These are phyloP conservation scores for Ampelomyces quisqualis DNA, from an alignment of 2,329 filamentous ascomycete genomes.

Conservation along the genomic window DNA sequence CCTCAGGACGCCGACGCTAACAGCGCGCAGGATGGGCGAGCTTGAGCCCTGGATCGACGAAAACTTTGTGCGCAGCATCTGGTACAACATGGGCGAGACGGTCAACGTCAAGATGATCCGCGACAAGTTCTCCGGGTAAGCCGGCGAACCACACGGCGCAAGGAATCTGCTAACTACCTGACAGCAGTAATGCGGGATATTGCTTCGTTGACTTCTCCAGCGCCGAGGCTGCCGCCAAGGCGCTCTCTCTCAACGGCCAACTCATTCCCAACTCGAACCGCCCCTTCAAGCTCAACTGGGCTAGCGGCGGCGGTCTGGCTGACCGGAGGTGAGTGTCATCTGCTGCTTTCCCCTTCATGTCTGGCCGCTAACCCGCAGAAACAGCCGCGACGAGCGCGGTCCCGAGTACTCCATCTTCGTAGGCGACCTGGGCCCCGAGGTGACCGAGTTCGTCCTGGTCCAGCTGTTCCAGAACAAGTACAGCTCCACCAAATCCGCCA, in stretches of 20 bases:
- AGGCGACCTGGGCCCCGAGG: conserved; percentile 93
- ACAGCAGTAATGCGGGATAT: conserved; percentile 95
- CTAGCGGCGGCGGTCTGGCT: conserved; percentile 89
- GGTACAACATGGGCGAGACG: conserved; percentile 87
- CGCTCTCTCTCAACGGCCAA: conserved; percentile 82
- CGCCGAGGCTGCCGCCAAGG: conserved; percentile 84
- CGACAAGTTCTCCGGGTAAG: conserved; percentile 95
- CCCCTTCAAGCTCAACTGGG: conserved; percentile 99
- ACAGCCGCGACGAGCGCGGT: conserved; percentile 81
- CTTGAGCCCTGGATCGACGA: conserved; percentile 99
- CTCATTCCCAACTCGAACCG: conserved; percentile 91
- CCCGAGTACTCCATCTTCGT: conserved; percentile 98
- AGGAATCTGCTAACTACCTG: conserved; percentile 40
- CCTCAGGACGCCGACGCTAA: conserved; percentile 20
- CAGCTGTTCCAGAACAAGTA: conserved; percentile 96
- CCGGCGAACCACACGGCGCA: conserved; percentile 13
- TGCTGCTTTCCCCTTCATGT: neutral
- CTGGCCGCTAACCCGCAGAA: conserved; percentile 19
- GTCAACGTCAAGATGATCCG: conserved; percentile 99
- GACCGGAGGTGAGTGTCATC: conserved; percentile 71
- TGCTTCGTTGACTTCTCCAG: conserved; percentile 94
- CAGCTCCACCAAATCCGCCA: conserved; percentile 96
- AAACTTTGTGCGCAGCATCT: conserved; percentile 95
- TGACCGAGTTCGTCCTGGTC: conserved; percentile 97
- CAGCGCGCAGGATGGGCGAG: conserved; percentile 83